Evolutionary conservation across 1,139 yeast species (phyloP).

Genomic region (Trichomonascaceae sp.): DNA sequence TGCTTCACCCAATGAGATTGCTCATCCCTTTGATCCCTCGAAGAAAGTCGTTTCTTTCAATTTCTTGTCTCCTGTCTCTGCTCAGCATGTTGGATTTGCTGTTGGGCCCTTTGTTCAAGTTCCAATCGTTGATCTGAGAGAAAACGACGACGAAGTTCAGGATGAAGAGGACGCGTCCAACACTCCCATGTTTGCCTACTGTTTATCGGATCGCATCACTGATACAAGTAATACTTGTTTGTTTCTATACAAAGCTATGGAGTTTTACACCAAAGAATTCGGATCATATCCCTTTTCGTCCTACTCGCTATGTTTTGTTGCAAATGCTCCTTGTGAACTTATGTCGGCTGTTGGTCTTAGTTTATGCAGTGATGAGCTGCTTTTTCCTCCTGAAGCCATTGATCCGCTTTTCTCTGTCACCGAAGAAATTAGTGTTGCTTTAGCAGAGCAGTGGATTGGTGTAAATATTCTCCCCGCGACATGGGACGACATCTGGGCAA

Average conservation of each 20-base stretch:
- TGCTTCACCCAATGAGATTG: constrained; percentile 45
- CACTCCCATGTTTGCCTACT: constrained; percentile 48
- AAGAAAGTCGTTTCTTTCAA: constrained; percentile 78
- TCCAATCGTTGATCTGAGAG: constrained; percentile 42
- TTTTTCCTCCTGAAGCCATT: constrained; percentile 71
- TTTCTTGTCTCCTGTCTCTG: constrained; percentile 78
- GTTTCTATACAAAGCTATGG: constrained; percentile 71
- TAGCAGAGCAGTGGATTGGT: constrained; percentile 93
- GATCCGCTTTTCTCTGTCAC: constrained; percentile 77
- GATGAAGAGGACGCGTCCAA: constrained; percentile 19
- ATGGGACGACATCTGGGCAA: constrained; percentile 86
- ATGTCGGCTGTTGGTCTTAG: constrained; percentile 73
- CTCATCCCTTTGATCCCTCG: constrained; percentile 52
- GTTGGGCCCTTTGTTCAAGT: constrained; percentile 76
- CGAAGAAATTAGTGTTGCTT: constrained; percentile 57
- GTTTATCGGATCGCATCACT: constrained; percentile 49
- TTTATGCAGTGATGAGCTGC: constrained; percentile 52
- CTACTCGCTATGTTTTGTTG: constrained; percentile 69
- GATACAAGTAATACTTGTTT: constrained; percentile 71
- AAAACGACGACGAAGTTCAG: constrained; percentile 36
- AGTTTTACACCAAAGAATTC: constrained; percentile 77
- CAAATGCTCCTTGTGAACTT: constrained; percentile 45
- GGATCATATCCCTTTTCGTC: constrained; percentile 91
- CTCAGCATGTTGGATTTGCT: constrained; percentile 97
- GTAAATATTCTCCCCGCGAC: constrained; percentile 80